Percentiles rank a stretch among this genome's conserved stretches.
These are phyloP conservation scores for Candolleomyces eurysporus DNA, from an alignment of 768 basidiomycete genomes.

Conservation along the genomic window DNA sequence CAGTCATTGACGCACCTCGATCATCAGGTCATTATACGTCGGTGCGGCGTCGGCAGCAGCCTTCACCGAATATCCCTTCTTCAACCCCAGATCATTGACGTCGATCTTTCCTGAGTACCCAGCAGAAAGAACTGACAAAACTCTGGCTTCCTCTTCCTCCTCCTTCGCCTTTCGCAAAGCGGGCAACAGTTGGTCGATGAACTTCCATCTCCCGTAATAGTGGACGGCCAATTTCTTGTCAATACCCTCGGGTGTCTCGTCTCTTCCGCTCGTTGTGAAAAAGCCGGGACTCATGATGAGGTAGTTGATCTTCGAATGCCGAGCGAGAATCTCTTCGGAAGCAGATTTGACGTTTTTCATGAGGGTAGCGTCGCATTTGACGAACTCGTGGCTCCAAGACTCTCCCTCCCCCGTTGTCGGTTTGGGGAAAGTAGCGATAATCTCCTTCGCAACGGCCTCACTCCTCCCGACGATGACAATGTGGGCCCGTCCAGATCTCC, in stretches of 20 bases:
- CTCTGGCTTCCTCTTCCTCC: constrained; percentile 47
- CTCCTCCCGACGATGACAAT: constrained; percentile 52
- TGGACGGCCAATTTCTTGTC: constrained; percentile 37
- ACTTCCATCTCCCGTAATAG: constrained; percentile 53
- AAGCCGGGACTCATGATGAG: constrained; percentile 46
- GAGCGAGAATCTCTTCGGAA: constrained; percentile 27
- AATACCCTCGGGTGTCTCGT: constrained; percentile 30
- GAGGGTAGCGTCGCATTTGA: constrained; percentile 43
- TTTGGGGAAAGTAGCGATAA: constrained; percentile 37
- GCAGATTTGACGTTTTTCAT: constrained; percentile 41
- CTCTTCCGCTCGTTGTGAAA: constrained; percentile 35
- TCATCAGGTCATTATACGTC: constrained; percentile 49
- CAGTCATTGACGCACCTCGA: constrained; percentile 32
- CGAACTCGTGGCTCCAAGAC: constrained; percentile 35
- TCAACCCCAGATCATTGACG: constrained; percentile 44
- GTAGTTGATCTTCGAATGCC: constrained; percentile 48
- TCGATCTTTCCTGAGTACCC: constrained; percentile 33
- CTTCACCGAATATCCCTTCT: constrained; percentile 34
- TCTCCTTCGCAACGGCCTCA: constrained; percentile 40
- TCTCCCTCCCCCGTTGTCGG: constrained; percentile 13
- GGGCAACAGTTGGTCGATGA: constrained; percentile 44
- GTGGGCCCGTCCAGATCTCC: constrained; percentile 43
- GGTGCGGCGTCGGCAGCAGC: constrained; percentile 27
- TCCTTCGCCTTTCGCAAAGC: constrained; percentile 39
- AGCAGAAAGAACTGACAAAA: constrained; percentile 40